phyloP scores from a whole-genome alignment of 257 asterid genomes.

The Rhazya stricta region DNA sequence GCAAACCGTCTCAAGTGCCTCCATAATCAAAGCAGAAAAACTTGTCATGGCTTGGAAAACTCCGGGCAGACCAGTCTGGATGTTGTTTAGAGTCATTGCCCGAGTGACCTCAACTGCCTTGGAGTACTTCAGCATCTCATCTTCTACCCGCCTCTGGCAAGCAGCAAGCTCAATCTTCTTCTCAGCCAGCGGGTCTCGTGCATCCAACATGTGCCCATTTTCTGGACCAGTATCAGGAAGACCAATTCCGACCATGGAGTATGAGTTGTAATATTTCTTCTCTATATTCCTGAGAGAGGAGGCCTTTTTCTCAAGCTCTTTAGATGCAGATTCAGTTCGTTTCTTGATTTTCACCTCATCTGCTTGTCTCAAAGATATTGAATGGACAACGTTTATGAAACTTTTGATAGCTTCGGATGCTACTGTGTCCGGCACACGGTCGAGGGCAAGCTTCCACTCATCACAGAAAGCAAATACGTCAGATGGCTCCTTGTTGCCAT shows the following conservation, averaged over 20 bases:
- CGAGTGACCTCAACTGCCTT: conserved; percentile 89
- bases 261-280: conserved; percentile 72
- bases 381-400: conserved; percentile 83
- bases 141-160: conserved; percentile 87
- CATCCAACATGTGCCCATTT: conserved; percentile 56
- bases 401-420: conserved; percentile 96
- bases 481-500: conserved; percentile 28
- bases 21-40: conserved; percentile 70
- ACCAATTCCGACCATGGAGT: conserved; percentile 83
- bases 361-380: conserved; percentile 62
- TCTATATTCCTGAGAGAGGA: conserved; percentile 76
- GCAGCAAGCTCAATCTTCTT: conserved; percentile 79
- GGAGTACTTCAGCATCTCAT: conserved; percentile 73
- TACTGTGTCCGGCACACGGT: conserved; percentile 85
- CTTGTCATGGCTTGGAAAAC: conserved; percentile 98
- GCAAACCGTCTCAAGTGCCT: conserved; percentile 79
- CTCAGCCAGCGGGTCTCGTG: conserved; percentile 87
- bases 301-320: conserved; percentile 88
- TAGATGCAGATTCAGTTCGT: conserved; percentile 58
- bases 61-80: conserved; percentile 94
- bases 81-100: conserved; percentile 84
- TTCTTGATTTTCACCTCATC: conserved; percentile 89
- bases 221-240: conserved; percentile 62
- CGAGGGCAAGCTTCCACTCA: conserved; percentile 91
- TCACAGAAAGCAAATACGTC: conserved; percentile 66